phyloP scores from a whole-genome alignment of 2,329 filamentous ascomycete species.

The Sarocladium kiliense region DNA sequence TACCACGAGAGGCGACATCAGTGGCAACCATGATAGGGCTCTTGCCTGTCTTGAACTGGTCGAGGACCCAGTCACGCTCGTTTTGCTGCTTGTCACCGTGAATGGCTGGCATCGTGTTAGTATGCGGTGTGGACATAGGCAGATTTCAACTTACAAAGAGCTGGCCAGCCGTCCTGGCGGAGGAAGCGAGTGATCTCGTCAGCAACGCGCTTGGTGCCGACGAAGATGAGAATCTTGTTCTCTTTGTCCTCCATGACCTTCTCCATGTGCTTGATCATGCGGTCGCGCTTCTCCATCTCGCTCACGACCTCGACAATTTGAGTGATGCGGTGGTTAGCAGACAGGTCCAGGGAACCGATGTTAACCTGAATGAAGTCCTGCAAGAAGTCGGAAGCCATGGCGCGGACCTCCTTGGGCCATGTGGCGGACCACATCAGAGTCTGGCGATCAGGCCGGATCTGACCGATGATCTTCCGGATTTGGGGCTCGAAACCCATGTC shows the following conservation, averaged over 20 bases:
- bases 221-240: conserved; percentile 96
- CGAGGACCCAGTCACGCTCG: conserved; percentile 98
- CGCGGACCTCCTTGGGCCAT: conserved; percentile 97
- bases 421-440: conserved; percentile 99
- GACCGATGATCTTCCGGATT: conserved; percentile 96
- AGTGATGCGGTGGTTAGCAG: conserved; percentile 95
- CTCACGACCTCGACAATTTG: conserved; percentile 96
- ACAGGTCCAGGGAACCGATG: conserved; percentile 91
- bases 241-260: conserved; percentile 95
- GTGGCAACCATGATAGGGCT: conserved; percentile 99
- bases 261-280: conserved; percentile 96
- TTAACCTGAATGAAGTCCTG: conserved; percentile 98
- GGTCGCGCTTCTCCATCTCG: conserved; percentile 96
- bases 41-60: conserved; percentile 99
- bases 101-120: conserved; percentile 57
- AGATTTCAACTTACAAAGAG: conserved; percentile 66
- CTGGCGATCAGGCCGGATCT: conserved; percentile 97
- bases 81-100: conserved; percentile 99
- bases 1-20: conserved; percentile 99
- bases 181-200: conserved; percentile 98
- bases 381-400: conserved; percentile 84
- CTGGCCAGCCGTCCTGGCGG: conserved; percentile 96
- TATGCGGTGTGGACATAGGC: neutral
- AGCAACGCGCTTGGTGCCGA: conserved; percentile 87
- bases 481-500: conserved; percentile 99